Evolutionary conservation across 2,329 filamentous ascomycete genomes (phyloP), one percentile per base, ranked within the genome.

Genomic region (Mycocentrospora acerina): DNA sequence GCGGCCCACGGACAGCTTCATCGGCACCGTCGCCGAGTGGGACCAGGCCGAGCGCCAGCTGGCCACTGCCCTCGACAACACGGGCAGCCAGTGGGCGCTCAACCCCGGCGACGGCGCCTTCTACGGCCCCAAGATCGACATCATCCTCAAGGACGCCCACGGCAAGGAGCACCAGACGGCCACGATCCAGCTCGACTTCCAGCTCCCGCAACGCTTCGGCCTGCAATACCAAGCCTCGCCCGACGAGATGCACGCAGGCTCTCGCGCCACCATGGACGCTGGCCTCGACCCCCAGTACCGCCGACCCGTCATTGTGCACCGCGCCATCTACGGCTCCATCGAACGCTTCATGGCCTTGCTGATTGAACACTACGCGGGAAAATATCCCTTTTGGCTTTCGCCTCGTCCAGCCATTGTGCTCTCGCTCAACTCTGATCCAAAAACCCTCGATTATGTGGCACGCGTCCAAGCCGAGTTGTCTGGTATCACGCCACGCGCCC

Each of bases 61-160:
- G 38, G 80, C 75, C 37, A 68, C 76, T 36, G 83, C 84, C 0
- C 68, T 90, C 25, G 73, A 83, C 44, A 75, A 71, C 17, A 82
- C 77, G 11, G 84, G 83, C 8, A 79, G 81, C 53, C 70, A 78
- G 24, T 95, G 88, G 86, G 78, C 77, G 2, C 53, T 91, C 40
- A 91, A 90, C 47, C 78, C 85, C 55, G 88, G 88, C 9, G 89
- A 94, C 44, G 89, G 90, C 11, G 89, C 89, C 4, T 95, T 95
- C 60, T 95, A 95, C 58, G 89, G 90, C 0, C 89, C 90, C 22
- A 95, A 95, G 70, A 95, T 95, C 49, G 89, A 95, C 59, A 86
- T 95, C 29, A 81, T 94, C 26, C 69, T 95, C 30, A 81, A 79
- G 44, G 89, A 94, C 60, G 83, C 85, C 1, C 57, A 63, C 8